These are phyloP conservation scores for Epichloe sylvatica DNA, from an alignment of 2,329 filamentous ascomycete genomes.

Conservation along the genomic window DNA sequence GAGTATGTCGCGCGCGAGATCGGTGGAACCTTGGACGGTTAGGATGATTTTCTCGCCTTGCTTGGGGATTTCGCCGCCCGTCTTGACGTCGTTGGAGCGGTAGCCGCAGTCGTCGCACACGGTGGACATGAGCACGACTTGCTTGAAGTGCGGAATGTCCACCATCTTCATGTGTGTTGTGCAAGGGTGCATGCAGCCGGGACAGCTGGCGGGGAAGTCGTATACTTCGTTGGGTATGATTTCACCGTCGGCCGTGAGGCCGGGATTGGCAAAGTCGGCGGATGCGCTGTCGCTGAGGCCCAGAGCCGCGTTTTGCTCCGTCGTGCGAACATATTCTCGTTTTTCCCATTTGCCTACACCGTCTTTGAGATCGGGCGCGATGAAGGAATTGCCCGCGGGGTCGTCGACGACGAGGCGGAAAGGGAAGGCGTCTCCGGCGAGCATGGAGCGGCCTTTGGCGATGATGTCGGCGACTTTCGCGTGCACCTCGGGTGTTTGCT, in stretches of 20 bases:
- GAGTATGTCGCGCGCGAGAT: constrained; percentile 83
- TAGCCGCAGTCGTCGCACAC: constrained; percentile 87
- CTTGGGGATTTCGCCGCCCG: constrained; percentile 79
- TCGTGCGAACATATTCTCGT: constrained; percentile 66
- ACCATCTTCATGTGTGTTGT: constrained; percentile 98
- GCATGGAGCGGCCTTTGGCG: constrained; percentile 58
- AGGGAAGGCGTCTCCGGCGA: constrained; percentile 64
- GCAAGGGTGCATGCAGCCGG: constrained; percentile 75
- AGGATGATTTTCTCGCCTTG: constrained; percentile 75
- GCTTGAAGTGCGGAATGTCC: constrained; percentile 94
- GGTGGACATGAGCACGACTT: constrained; percentile 91
- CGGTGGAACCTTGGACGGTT: constrained; percentile 50
- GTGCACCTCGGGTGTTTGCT: constrained; percentile 62
- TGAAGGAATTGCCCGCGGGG: constrained; percentile 90
- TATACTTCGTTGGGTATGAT: constrained; percentile 89
- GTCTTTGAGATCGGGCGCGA: constrained; percentile 71
- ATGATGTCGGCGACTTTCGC: constrained; percentile 68
- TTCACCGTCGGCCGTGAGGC: constrained; percentile 47
- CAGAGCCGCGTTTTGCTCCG: constrained; percentile 74
- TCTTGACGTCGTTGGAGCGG: constrained; percentile 94
- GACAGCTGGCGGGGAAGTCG: constrained; percentile 80
- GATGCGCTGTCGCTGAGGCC: constrained; percentile 55
- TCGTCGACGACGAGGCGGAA: constrained; percentile 85
- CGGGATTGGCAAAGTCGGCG: constrained; percentile 37
- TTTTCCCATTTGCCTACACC: constrained; percentile 79